Evolutionary conservation across 495 filamentous ascomycete species (phyloP), one percentile per base, ranked within the genome.

Genomic region (Xeromyces bisporus): DNA sequence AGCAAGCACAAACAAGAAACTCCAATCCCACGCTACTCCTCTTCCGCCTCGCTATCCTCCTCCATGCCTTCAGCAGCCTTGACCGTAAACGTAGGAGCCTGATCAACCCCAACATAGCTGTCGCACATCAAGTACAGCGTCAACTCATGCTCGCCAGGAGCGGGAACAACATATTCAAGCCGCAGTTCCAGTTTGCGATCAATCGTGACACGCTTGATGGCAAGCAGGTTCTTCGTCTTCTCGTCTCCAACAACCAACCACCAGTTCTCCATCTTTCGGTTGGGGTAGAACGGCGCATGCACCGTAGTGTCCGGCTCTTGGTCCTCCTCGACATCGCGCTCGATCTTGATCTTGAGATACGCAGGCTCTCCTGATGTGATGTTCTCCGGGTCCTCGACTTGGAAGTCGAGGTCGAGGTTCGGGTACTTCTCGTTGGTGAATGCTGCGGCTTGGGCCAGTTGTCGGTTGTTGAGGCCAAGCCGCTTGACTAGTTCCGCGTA

Each of bases 381-480:
- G 28, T 64, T 67, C 9, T 91, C 81, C 23, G 69, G 62, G 35
- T 94, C 84, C 38, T 84, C 73, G 21, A 93, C 68, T 42, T 89
- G 69, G 43, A 93, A 85, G 38, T 83, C 77, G 31, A 99, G 65
- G 18, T 92, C 85, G 36, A 96, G 69, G 42, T 85, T 89, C 18
- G 89, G 89, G 49, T 96, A 99, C 47, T 87, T 91, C 38, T 75
- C 69, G 54, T 96, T 96, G n/a, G 86, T 93, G 60, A 99, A 99
- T 17, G 67, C 69, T 7, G 89, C 89, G n/a, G 80, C 86, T 47
- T 93, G 75, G 3, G 68, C 66, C 29, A 99, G 63, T 48, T 96
- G 85, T 38, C 69, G 64, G 53, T 85, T 79, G 36, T 77, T 73
- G 23, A 99, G 67, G 6, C 73, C 73, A 10, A 96, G 64, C 10